Conservation (phyloP, 257 asterid species). For the Echium plantagineum region DNA sequence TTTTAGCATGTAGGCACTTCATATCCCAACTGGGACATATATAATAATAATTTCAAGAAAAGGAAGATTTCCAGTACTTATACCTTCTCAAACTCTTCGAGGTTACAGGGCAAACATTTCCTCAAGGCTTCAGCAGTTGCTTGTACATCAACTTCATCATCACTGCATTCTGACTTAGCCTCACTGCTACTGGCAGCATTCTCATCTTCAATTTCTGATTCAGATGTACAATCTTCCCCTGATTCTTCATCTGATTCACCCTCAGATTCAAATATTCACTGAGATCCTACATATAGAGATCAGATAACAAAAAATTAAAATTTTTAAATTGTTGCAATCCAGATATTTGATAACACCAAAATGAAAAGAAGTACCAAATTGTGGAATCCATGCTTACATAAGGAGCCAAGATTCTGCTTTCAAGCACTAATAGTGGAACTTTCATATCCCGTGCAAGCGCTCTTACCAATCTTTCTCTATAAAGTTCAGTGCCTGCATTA, state of each 20-base stretch:
- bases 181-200: constrained; percentile 65
- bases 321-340: neutral
- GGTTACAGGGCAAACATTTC: constrained; percentile 55
- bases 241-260: constrained; percentile 54
- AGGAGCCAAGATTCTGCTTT: constrained; percentile 81
- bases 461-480: constrained; percentile 90
- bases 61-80: neutral
- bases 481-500: constrained; percentile 78
- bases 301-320: neutral
- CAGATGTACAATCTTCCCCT: constrained; percentile 49
- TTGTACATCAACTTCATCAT: constrained; percentile 42
- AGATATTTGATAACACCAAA: neutral
- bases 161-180: constrained; percentile 59
- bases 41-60: too few relatives aligned
- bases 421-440: constrained; percentile 85
- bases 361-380: constrained; percentile 2
- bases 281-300: constrained; percentile 36
- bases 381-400: constrained; percentile 41
- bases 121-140: constrained; percentile 63
- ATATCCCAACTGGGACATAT: too few relatives aligned
- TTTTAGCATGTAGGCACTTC: too few relatives aligned
- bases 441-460: constrained; percentile 81
- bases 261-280: constrained; percentile 64
- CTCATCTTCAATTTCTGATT: constrained; percentile 76
- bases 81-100: constrained; percentile 88